Conservation (phyloP, 208 protist genomes). For the Leishmania arabica region DNA sequence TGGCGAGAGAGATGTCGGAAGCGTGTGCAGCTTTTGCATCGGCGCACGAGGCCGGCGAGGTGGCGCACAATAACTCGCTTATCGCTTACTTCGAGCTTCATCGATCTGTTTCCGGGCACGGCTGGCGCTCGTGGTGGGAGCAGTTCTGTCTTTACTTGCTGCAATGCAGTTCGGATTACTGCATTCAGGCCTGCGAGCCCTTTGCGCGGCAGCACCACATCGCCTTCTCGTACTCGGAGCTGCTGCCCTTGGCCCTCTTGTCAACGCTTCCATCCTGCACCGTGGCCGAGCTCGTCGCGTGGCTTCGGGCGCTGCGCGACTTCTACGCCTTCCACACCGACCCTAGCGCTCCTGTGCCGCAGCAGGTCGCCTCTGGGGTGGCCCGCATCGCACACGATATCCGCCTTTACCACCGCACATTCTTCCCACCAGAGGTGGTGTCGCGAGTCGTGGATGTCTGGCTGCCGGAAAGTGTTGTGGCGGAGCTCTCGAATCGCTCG, state of each 20-base stretch:
- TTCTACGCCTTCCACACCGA: slow-evolving; percentile 57
- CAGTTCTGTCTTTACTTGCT: slow-evolving; percentile 61
- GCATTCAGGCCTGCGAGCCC: slow-evolving; percentile 58
- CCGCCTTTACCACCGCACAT: slow-evolving; percentile 47
- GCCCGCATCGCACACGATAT: slow-evolving; percentile 65
- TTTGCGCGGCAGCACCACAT: slow-evolving; percentile 65
- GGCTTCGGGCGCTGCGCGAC: slow-evolving; percentile 58
- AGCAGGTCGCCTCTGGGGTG: slow-evolving; percentile 63
- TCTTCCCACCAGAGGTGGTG: slow-evolving; percentile 56
- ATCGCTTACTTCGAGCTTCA: slow-evolving; percentile 52
- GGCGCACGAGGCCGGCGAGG: slow-evolving; percentile 19
- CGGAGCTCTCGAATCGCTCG: slow-evolving; percentile 51
- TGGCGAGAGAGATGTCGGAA: background rate
- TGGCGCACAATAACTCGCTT: slow-evolving; percentile 23
- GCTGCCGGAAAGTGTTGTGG: slow-evolving; percentile 44
- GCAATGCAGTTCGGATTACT: slow-evolving; percentile 51
- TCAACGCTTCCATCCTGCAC: slow-evolving; percentile 56
- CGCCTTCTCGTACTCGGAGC: slow-evolving; percentile 66
- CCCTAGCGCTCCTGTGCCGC: slow-evolving; percentile 41
- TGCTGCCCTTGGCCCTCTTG: slow-evolving; percentile 74
- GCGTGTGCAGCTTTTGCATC: background rate
- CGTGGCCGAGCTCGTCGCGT: slow-evolving; percentile 41
- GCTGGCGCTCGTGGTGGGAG: slow-evolving; percentile 79
- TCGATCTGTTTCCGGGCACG: slow-evolving; percentile 35
- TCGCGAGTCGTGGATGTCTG: slow-evolving; percentile 42